phyloP scores from a whole-genome alignment of 495 filamentous ascomycete genomes.

The Aspergillus diversus region DNA sequence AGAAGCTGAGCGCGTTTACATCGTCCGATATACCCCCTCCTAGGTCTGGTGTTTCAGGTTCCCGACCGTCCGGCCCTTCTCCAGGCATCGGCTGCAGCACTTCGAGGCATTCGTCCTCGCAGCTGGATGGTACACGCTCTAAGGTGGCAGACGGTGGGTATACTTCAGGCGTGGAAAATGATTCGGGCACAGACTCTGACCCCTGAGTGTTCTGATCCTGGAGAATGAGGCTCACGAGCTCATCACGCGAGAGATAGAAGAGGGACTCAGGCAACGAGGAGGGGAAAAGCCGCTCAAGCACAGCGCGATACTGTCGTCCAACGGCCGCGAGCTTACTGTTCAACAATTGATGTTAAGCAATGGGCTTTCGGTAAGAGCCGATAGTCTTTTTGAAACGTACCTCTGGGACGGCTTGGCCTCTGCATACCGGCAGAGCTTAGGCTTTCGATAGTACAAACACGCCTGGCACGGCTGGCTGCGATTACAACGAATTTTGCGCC shows the following conservation, averaged over 20 bases:
- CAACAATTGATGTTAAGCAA: background rate
- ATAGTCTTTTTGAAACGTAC: background rate
- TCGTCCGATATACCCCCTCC: background rate
- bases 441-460: background rate
- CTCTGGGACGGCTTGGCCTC: background rate
- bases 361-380: background rate
- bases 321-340: background rate
- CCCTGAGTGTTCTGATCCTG: background rate
- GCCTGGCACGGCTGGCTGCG: constrained; percentile 1
- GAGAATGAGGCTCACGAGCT: background rate
- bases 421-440: background rate
- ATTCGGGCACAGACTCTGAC: background rate
- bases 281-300: background rate
- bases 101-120: background rate
- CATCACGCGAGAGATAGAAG: background rate
- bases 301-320: background rate
- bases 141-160: too few species aligned
- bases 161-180: too few species aligned
- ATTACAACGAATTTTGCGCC: background rate
- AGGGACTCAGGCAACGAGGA: background rate
- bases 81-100: background rate
- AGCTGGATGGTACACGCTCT: too few species aligned
- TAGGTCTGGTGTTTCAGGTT: background rate
- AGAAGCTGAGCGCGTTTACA: constrained; percentile 2
- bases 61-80: background rate